A percentile compares a stretch with the other conserved stretches of the same genome.
Conservation (phyloP, 345 rosid genomes). For the Brassica nigra region DNA sequence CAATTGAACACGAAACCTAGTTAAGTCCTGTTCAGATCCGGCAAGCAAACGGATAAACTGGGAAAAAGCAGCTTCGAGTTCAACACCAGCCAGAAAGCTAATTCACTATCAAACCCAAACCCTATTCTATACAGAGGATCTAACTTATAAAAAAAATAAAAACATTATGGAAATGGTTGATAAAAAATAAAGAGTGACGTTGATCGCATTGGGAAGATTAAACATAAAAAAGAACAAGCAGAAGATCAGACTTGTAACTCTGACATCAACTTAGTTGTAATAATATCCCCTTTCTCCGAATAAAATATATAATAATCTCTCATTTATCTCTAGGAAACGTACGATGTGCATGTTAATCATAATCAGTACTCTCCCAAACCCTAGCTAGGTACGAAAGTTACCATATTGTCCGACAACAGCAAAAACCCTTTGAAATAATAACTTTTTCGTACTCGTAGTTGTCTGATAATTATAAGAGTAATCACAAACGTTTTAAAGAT, state of each 20-base stretch:
- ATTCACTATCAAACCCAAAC: conserved; percentile 39
- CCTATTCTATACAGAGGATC: conserved; percentile 9
- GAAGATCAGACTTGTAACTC: conserved; percentile 30
- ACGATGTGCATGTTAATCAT: conserved; percentile 39
- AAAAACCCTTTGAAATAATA: conserved; percentile 14
- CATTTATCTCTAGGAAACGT: conserved; percentile 18
- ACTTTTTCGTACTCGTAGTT: conserved; percentile 4
- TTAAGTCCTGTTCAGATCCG: conserved; percentile 46
- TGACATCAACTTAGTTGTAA: conserved; percentile 21
- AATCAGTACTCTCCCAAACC: conserved; percentile 34
- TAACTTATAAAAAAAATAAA: background rate
- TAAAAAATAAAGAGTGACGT: conserved; percentile 4
- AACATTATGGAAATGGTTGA: background rate
- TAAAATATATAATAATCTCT: background rate
- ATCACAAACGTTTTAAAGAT: conserved; percentile 15
- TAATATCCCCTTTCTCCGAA: background rate
- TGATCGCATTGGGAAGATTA: conserved; percentile 36
- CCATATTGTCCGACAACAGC: conserved; percentile 33
- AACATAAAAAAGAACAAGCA: conserved; percentile 26
- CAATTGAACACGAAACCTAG: conserved; percentile 53
- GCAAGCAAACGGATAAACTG: conserved; percentile 56
- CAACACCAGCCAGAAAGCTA: conserved; percentile 60
- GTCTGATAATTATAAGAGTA: conserved; percentile 1
- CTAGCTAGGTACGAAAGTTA: conserved; percentile 32
- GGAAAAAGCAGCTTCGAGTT: conserved; percentile 58